phyloP scores from a whole-genome alignment of 208 protist species.

The Trypanosoma melophagium region DNA sequence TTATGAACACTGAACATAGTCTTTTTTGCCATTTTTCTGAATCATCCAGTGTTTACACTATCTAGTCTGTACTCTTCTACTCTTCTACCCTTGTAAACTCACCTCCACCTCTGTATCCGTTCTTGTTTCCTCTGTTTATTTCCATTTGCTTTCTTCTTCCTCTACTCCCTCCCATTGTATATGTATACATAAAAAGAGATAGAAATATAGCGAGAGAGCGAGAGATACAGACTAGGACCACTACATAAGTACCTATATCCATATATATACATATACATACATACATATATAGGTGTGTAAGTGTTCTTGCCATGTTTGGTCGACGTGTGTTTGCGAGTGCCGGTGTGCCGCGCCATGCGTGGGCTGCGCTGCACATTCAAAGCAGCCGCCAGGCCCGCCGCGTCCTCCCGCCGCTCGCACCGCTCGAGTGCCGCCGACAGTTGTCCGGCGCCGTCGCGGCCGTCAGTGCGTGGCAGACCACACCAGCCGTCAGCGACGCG shows the following conservation, averaged over 20 bases:
- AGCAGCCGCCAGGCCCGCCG: constrained; percentile 56
- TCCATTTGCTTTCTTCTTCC: too few species aligned
- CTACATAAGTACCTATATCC: too few species aligned
- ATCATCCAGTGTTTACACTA: too few species aligned
- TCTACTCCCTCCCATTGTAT: background rate
- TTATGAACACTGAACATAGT: too few species aligned
- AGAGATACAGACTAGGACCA: too few species aligned
- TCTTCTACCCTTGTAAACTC: too few species aligned
- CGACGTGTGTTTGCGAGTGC: constrained; percentile 81
- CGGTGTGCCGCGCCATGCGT: constrained; percentile 66
- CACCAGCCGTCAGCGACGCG: background rate
- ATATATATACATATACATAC: background rate
- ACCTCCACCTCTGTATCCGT: too few species aligned
- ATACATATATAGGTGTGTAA: background rate
- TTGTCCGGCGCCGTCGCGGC: background rate
- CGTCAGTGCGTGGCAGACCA: constrained; percentile 8
- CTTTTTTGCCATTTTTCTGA: too few species aligned
- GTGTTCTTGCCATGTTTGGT: constrained; percentile 61
- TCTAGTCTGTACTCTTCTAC: too few species aligned
- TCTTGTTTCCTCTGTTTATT: too few species aligned
- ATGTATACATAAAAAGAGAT: background rate
- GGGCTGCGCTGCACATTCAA: constrained; percentile 67
- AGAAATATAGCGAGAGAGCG: background rate
- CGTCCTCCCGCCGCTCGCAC: constrained; percentile 57
- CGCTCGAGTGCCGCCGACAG: constrained; percentile 20